These are phyloP conservation scores for Ananas comosus DNA, from an alignment of 176 grass and related monocot genomes.

Conservation along the genomic window DNA sequence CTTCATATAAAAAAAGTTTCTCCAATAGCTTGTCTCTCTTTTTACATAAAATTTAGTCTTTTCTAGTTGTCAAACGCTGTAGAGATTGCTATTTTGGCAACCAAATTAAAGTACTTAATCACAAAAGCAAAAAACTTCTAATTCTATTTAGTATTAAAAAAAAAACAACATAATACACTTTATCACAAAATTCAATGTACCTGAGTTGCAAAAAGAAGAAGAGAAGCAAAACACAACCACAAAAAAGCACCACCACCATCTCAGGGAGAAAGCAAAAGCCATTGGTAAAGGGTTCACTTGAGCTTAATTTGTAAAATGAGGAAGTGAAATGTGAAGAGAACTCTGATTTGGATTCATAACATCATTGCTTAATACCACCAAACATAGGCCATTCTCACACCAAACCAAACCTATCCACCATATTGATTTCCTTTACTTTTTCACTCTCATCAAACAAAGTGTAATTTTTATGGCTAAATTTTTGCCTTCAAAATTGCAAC, in stretches of 20 bases:
- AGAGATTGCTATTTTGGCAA: no score
- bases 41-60: no score
- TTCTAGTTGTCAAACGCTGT: neutral
- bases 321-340: neutral
- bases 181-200: neutral
- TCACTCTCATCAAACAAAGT: neutral
- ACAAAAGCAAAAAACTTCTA: no score
- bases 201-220: slow-evolving; percentile 20
- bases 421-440: neutral
- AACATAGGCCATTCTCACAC: slow-evolving; percentile 19
- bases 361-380: neutral
- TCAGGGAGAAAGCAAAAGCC: slow-evolving; percentile 8
- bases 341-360: neutral
- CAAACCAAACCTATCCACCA: slow-evolving; percentile 22
- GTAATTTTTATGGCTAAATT: no score
- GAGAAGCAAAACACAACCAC: slow-evolving; percentile 22
- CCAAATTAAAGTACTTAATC: no score
- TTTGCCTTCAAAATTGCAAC: no score
- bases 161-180: no score
- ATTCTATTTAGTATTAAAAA: no score
- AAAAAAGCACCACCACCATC: slow-evolving; percentile 14
- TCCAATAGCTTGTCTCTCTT: no score
- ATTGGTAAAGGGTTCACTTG: slow-evolving; percentile 11
- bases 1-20: no score
- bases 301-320: neutral